Evolutionary conservation across 176 grass and related monocot genomes (phyloP), one percentile per base, ranked within the genome.

Genomic region (Ampelocalamus luodianensis): DNA sequence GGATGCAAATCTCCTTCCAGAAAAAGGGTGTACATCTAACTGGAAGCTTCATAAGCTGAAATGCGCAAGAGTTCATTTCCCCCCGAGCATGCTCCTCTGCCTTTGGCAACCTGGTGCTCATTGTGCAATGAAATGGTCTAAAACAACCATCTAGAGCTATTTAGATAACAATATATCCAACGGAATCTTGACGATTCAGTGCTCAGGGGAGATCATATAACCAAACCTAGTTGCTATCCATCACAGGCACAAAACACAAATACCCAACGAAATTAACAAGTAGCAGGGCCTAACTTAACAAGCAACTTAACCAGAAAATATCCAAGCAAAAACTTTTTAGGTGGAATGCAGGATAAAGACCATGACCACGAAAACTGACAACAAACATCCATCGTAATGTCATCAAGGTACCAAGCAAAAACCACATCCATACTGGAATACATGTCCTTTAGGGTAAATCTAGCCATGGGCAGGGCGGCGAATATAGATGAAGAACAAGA

Each of bases 401-500:
- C 61, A 64, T 70, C 73, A 82, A 26, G 78, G 84, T 58, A 83
- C 38, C 38, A 82, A 63, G 38, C 55, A 82, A 71, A 70, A 86
- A 56, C 58, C 58, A 78, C 3, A 32, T 67, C 73, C 73, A 83
- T 86, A 86, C 66, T 49, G 39, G 29, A 83, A 86, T 48, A 86
- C 84, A 59, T 66, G 73, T 82, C 72, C 65, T 82, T 90, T n/a
- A 81, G 20, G 22, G 63, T 68, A 82, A 82, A 82, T 78, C 88
- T 90, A 86, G 56, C 8, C 5, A 49, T 8, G 11, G 38, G 56
- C 56, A 67, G 14, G 10, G 59, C 27, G 37, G 32, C 27, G 3
- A 76, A 65, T 22, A 89, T 64, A 79, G 68, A 79, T 82, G 60
- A 59, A 81, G 59, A 72, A 76, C 20, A 42, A 88, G 7, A 55